Base-by-base conservation (phyloP, 768 basidiomycete species). In the Phaffia australis region DNA sequence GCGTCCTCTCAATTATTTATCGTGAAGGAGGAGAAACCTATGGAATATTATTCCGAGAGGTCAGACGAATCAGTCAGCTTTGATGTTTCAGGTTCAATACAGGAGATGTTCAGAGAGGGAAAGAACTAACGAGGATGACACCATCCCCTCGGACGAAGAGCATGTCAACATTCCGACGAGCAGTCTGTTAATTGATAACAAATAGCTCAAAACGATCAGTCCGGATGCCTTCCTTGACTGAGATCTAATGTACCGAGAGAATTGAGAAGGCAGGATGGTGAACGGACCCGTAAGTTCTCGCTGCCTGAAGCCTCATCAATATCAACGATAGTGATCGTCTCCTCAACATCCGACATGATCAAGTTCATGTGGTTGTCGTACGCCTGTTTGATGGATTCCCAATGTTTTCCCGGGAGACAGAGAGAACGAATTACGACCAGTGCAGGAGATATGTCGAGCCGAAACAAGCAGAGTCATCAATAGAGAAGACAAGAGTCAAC, bases 311-410 rank as follows among this genome's bases (percentile, higher is more conserved):
- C 82, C 47, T 93, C 91, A n/a, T 81, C 79, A 1, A 81, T 78
- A 70, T 97, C 92, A n/a, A 97, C 90, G 69, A 95, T 81, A 84
- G 93, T 88, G 69, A 98, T 90, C 2, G 87, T 92, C 79, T 99
- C 95, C 75, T 97, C 94, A 19, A 97, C 95, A 74, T 97, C 89
- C 72, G 89, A 92, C 72, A 99, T 81, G 70, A 99, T 95, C 72
- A 99, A 81, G 77, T 99, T 98, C 95, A 98, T 98, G 77, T 98
- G 95, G n/a, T 93, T 95, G 79, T 99, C 95, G 74, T 98, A 98
- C 25, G 95, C 95, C 95, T 99, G 73, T 1, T 23, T 52, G 25
- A 63, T 1, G 9, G 30, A 5, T 42, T 42, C 11, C 35, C 35
- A 42, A 11, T 42, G 42, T 25, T 25, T 14, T 25, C 42, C 50